Conservation (phyloP, 352 stramenopile genomes). For the Globisporangium takayamanum region DNA sequence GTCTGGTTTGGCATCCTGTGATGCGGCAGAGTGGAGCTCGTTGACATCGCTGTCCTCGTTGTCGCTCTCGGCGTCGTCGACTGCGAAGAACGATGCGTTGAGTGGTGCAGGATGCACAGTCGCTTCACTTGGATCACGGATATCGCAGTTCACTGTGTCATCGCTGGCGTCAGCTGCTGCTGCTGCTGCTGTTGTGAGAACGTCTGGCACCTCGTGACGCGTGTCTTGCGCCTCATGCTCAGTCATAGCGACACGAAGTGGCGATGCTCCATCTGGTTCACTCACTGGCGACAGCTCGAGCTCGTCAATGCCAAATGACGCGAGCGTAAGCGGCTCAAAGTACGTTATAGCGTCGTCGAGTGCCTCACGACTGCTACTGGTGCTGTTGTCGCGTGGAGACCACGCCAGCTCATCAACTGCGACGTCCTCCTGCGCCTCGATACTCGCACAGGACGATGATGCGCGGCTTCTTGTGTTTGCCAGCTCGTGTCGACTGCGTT, state of each 20-base stretch:
- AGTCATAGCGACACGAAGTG: neutral
- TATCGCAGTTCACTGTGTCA: too few species aligned
- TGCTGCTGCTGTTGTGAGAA: too few species aligned
- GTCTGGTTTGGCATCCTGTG: neutral
- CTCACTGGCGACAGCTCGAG: constrained; percentile 31
- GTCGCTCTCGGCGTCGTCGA: neutral
- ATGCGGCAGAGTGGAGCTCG: neutral
- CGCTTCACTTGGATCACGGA: neutral
- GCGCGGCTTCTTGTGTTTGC: too few species aligned
- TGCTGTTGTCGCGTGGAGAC: neutral
- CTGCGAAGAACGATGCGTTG: neutral
- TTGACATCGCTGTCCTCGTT: neutral
- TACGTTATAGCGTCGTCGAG: constrained; percentile 8
- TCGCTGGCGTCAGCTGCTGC: too few species aligned
- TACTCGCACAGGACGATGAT: too few species aligned
- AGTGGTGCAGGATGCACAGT: neutral
- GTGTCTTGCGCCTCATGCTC: too few species aligned
- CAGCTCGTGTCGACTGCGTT: too few species aligned
- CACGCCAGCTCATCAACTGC: neutral
- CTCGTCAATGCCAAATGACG: constrained; percentile 37
- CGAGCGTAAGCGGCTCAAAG: constrained; percentile 31
- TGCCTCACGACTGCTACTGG: neutral
- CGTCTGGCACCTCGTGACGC: too few species aligned
- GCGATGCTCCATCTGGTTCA: neutral
- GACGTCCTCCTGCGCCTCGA: neutral